A percentile compares a stretch with the other conserved stretches of the same genome.
These are phyloP conservation scores for Cutaneotrichosporon sp. DNA, from an alignment of 1,284 basidiomycete species.

Conservation along the genomic window DNA sequence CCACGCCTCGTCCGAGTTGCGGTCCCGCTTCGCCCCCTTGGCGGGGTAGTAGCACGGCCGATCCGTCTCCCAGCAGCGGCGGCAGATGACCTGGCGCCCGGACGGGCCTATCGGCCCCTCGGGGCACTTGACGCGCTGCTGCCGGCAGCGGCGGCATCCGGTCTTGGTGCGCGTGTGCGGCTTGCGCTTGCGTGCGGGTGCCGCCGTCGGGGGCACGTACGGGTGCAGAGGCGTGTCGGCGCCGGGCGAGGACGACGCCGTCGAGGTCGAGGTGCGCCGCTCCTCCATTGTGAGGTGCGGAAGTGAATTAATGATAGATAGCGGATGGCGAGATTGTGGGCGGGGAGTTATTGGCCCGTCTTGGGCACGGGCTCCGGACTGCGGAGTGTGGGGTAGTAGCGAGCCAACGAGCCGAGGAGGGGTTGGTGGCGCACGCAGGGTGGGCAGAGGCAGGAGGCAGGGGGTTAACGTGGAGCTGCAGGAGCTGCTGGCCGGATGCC, in stretches of 20 bases:
- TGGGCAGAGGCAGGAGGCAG: no score
- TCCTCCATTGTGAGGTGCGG: not conserved
- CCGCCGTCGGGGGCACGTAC: not conserved
- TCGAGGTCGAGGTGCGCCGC: not conserved
- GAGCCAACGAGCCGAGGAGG: no score
- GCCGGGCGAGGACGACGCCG: not conserved
- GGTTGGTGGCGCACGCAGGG: no score
- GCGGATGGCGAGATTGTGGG: not conserved
- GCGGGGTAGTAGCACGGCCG: constrained; percentile 25
- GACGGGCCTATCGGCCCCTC: constrained; percentile 14
- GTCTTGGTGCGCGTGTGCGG: constrained; percentile 22
- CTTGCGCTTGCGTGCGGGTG: constrained; percentile 15
- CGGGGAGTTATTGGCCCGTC: not conserved
- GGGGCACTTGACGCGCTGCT: constrained; percentile 26
- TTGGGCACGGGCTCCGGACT: no score
- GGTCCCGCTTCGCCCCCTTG: constrained; percentile 14
- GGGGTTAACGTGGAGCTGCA: no score
- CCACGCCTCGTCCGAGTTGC: constrained; percentile 15
- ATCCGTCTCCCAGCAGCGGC: constrained; percentile 27
- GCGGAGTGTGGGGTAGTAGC: no score
- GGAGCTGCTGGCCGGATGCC: no score
- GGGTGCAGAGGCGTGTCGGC: not conserved
- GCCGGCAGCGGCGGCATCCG: constrained; percentile 24
- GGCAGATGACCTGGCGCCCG: constrained; percentile 25
- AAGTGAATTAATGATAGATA: not conserved